These are phyloP conservation scores for Laetiporus sulphureus DNA, from an alignment of 1,284 basidiomycete species.

Conservation along the genomic window DNA sequence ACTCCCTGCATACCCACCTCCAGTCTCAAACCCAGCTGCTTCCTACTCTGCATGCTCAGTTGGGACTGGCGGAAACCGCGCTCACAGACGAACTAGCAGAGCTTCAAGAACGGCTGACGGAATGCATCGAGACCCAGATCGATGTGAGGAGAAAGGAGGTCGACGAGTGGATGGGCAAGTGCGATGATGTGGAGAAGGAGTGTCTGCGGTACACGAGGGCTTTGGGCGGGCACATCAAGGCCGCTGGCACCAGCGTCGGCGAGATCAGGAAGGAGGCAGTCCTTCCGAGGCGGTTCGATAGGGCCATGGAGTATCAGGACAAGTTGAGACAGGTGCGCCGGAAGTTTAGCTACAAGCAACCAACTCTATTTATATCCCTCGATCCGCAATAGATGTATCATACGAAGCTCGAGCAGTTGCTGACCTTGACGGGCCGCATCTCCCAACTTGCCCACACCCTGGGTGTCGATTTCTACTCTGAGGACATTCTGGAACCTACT, in stretches of 20 bases:
- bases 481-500: conserved; percentile 48
- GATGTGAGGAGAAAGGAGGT: conserved; percentile 62
- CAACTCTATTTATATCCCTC: not conserved
- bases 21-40: conserved; percentile 70
- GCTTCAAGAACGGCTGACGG: conserved; percentile 60
- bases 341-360: too few species aligned
- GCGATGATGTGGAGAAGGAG: conserved; percentile 52
- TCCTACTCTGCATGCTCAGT: conserved; percentile 61
- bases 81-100: conserved; percentile 66
- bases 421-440: conserved; percentile 58
- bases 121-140: conserved; percentile 66
- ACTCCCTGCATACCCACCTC: conserved; percentile 71
- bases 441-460: conserved; percentile 50
- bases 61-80: conserved; percentile 67
- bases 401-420: conserved; percentile 71
- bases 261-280: conserved; percentile 56
- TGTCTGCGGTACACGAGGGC: conserved; percentile 59
- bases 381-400: conserved; percentile 52
- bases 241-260: conserved; percentile 47
- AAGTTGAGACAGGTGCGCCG: conserved; percentile 69
- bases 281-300: conserved; percentile 61
- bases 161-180: conserved; percentile 59
- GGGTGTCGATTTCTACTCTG: conserved; percentile 51
- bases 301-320: conserved; percentile 61
- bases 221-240: conserved; percentile 65